Conservation (phyloP, 2,329 filamentous ascomycete genomes). For the Aspergillus latus region DNA sequence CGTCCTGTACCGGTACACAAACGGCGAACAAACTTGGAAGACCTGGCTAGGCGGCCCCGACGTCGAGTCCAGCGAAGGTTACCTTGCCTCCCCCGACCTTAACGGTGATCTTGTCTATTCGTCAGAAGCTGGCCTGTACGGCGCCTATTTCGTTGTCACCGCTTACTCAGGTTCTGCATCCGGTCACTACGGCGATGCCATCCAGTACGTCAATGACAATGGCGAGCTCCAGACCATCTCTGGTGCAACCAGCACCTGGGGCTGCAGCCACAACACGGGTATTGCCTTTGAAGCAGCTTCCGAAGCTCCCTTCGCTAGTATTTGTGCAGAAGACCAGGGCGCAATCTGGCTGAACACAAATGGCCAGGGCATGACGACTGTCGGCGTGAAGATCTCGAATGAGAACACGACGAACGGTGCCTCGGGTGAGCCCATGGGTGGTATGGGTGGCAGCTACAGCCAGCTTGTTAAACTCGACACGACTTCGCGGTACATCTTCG, state of each 20-base stretch:
- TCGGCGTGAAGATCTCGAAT: slow-evolving; percentile 61
- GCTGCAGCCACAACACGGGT: slow-evolving; percentile 65
- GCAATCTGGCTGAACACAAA: slow-evolving; percentile 65
- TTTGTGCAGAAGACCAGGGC: slow-evolving; percentile 65
- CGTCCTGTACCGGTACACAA: slow-evolving; percentile 58
- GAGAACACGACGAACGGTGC: slow-evolving; percentile 62
- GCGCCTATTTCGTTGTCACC: slow-evolving; percentile 63
- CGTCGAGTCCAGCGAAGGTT: slow-evolving; percentile 50
- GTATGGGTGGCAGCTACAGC: slow-evolving; percentile 63
- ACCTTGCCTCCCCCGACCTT: slow-evolving; percentile 57
- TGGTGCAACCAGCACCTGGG: slow-evolving; percentile 58
- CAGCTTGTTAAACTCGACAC: slow-evolving; percentile 55
- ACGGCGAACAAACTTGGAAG: slow-evolving; percentile 57
- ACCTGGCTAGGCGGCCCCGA: slow-evolving; percentile 60
- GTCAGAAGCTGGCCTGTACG: slow-evolving; percentile 56
- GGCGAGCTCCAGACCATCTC: slow-evolving; percentile 54
- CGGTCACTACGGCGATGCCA: slow-evolving; percentile 61
- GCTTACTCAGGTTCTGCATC: slow-evolving; percentile 55
- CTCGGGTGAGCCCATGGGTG: slow-evolving; percentile 60
- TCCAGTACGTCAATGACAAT: slow-evolving; percentile 51
- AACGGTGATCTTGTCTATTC: slow-evolving; percentile 65
- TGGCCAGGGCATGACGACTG: slow-evolving; percentile 53
- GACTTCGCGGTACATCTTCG: slow-evolving; percentile 58
- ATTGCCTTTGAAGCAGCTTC: slow-evolving; percentile 63
- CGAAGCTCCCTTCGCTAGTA: slow-evolving; percentile 56